Conservation (phyloP, 2,329 filamentous ascomycete species). For the Fusarium musae region DNA sequence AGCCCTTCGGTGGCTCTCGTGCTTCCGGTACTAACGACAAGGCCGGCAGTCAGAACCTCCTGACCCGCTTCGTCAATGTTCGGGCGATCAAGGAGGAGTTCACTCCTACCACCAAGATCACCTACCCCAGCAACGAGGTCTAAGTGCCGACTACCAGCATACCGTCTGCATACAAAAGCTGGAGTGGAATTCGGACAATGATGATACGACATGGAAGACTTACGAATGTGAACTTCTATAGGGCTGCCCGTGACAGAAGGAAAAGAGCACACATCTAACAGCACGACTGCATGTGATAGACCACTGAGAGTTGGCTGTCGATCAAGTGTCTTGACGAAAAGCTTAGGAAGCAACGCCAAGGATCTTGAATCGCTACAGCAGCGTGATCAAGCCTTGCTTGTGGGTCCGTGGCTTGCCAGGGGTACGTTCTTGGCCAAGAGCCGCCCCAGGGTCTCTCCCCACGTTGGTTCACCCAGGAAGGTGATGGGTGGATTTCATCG, state of each 20-base stretch:
- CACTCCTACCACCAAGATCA: conserved; percentile 67
- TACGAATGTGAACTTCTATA: background rate
- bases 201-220: conserved; percentile 26
- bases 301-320: background rate
- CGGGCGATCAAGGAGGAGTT: conserved; percentile 83
- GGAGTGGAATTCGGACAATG: conserved; percentile 1
- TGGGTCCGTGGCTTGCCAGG: conserved; percentile 32
- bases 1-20: conserved; percentile 76
- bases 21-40: conserved; percentile 80
- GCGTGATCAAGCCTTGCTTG: conserved; percentile 21
- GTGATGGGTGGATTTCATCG: conserved; percentile 44
- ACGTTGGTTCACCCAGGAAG: conserved; percentile 42
- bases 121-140: conserved; percentile 77
- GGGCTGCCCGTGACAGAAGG: conserved; percentile 10
- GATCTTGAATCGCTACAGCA: conserved; percentile 32
- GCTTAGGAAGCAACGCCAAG: conserved; percentile 8
- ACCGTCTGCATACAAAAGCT: background rate
- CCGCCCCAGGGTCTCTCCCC: conserved; percentile 34
- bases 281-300: conserved; percentile 11
- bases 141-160: conserved; percentile 45
- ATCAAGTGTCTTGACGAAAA: conserved; percentile 16
- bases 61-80: conserved; percentile 74
- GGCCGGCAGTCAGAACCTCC: conserved; percentile 72
- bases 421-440: conserved; percentile 30
- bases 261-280: conserved; percentile 9